Base-by-base conservation (phyloP, 2,329 filamentous ascomycete genomes). In the Fusarium sp. region DNA sequence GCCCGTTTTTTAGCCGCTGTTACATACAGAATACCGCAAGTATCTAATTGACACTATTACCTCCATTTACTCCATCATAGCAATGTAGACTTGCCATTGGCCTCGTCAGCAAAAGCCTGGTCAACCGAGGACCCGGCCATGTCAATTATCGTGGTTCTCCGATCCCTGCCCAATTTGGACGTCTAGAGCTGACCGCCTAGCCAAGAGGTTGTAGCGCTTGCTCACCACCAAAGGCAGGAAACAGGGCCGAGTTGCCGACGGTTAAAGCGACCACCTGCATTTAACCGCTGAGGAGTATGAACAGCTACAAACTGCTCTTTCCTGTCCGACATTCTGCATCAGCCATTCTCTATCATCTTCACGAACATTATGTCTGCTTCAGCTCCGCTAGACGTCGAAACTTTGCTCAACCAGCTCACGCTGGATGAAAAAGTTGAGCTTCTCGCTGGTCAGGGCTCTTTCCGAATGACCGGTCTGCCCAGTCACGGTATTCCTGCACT, bases 381-480 rank as follows among this genome's bases (percentile, higher is more conserved):
- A 10, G 5, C 52, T 20, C 47, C 52, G 6, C 20, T 77, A 4
- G 62, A 77, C 8, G 73, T 77, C 3, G 42, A 75, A 31, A 50
- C 64, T 54, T 58, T 75, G 6, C 27, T 77, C 16, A 56, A 58
- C 52, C 58, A 70, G 6, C 65, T 77, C 4, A 75, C 68, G n/a
- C 66, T 77, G 36, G 70, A 68, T 27, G 75, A 77, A 20, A 77
- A 77, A 42, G 45, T 77, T 20, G 68, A 72, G 2, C 70, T 77
- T 45, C 73, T 77, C 4, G 72, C 75, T 1, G 75, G 75, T 1
- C 74, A 77, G 5, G 74, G 74, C 7, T 76, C 74, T 2, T 77
- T 76, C 54, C 70, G 69, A 0, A 77, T 73, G 63, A 77, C 71
- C 0, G 74, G 74, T 3, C 65, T 77, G 8, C 54, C 65, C 0